A percentile compares a stretch with the other conserved stretches of the same genome.
phyloP scores from a whole-genome alignment of 768 basidiomycete species.

The Cubamyces sp. region DNA sequence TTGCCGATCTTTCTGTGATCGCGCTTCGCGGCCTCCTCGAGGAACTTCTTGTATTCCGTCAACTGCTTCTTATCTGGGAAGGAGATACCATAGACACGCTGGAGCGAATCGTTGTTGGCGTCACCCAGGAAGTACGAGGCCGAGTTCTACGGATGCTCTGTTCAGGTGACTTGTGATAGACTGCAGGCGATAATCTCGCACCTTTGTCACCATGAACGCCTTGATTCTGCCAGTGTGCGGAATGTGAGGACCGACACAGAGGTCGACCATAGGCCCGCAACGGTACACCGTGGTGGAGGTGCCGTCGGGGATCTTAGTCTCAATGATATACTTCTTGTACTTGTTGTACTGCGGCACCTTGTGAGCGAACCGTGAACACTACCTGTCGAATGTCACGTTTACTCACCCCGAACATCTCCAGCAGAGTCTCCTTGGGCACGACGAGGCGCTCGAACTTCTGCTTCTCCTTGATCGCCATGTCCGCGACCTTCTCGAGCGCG shows the following conservation, averaged over 20 bases:
- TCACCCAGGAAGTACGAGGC: conserved; percentile 94
- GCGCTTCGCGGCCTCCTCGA: conserved; percentile 96
- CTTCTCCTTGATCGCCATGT: conserved; percentile 91
- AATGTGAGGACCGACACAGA: conserved; percentile 96
- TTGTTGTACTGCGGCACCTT: conserved; percentile 82
- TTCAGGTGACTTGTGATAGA: not conserved
- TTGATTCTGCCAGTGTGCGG: conserved; percentile 98
- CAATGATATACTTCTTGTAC: conserved; percentile 95
- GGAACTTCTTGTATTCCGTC: conserved; percentile 91
- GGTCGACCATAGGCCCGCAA: conserved; percentile 97
- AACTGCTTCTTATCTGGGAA: conserved; percentile 98
- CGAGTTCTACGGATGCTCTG: conserved; percentile 65
- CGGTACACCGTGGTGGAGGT: conserved; percentile 97
- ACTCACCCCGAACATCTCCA: conserved; percentile 91
- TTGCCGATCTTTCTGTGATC: conserved; percentile 97
- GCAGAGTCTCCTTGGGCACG: conserved; percentile 90
- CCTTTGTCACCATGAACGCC: conserved; percentile 96
- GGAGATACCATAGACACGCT: conserved; percentile 96
- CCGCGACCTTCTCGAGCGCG: conserved; percentile 84
- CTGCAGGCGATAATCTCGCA: conserved; percentile 32
- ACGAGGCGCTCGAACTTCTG: conserved; percentile 96
- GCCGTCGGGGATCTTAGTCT: conserved; percentile 94
- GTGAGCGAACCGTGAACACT: too few relatives aligned
- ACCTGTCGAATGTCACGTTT: conserved; percentile 4
- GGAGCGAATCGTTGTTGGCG: conserved; percentile 88